These are phyloP conservation scores for Silene uniflora DNA, from an alignment of 148 eudicot species.

Conservation along the genomic window DNA sequence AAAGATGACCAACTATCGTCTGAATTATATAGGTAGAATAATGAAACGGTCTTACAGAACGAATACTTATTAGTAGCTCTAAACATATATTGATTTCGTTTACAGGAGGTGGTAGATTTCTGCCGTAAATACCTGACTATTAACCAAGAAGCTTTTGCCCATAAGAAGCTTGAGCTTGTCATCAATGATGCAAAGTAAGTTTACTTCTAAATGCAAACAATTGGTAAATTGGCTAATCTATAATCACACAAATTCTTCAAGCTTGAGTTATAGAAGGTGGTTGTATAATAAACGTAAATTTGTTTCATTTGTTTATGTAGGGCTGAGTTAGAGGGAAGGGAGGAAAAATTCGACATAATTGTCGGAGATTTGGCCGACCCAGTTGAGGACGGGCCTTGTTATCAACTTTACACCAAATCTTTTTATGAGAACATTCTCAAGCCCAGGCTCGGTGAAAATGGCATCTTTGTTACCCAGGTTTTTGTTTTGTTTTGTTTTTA, in stretches of 20 bases:
- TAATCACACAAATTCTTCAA: too few relatives aligned
- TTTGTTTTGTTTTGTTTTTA: too few relatives aligned
- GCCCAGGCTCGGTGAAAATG: conserved; percentile 54
- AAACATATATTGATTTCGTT: background rate
- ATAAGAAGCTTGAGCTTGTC: conserved; percentile 57
- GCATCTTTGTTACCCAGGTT: conserved; percentile 86
- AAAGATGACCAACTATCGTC: too few relatives aligned
- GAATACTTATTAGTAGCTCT: too few relatives aligned
- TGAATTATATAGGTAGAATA: too few relatives aligned
- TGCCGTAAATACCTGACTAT: conserved; percentile 57
- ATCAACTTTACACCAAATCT: conserved; percentile 73
- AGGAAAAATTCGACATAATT: conserved; percentile 63
- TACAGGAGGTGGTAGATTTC: conserved; percentile 84
- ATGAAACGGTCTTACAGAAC: too few relatives aligned
- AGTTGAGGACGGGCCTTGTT: conserved; percentile 86
- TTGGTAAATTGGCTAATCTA: too few relatives aligned
- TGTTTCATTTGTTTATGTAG: conserved; percentile 35
- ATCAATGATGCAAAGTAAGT: conserved; percentile 76
- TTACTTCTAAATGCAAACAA: background rate
- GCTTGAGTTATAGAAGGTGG: too few relatives aligned
- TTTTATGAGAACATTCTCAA: conserved; percentile 64
- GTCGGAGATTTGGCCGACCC: conserved; percentile 90
- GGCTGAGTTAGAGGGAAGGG: conserved; percentile 53
- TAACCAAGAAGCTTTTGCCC: conserved; percentile 54
- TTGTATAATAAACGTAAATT: too few relatives aligned